These are phyloP conservation scores for Tulasnella calospora DNA, from an alignment of 768 basidiomycete genomes.

Conservation along the genomic window DNA sequence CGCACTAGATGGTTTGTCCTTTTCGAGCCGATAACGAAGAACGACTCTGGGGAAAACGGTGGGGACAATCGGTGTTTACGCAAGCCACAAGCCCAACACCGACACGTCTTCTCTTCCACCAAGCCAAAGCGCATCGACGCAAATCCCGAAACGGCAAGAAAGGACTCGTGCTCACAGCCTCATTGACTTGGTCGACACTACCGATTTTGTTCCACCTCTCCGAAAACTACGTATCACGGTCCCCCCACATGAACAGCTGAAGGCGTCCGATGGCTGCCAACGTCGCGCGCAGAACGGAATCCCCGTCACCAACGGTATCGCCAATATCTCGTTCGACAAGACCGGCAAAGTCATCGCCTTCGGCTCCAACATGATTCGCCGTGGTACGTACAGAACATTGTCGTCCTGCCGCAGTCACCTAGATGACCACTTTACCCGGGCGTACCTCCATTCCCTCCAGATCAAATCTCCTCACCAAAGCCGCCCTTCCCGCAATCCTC, in stretches of 20 bases:
- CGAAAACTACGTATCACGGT: too few species aligned
- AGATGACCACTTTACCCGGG: background rate
- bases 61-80: background rate
- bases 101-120: background rate
- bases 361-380: slow-evolving; percentile 46
- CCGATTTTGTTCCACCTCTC: too few species aligned
- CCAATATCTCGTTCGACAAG: slow-evolving; percentile 43
- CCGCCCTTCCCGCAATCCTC: slow-evolving; percentile 35
- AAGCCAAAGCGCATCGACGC: background rate
- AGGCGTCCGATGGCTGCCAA: too few species aligned
- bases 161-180: background rate
- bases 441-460: slow-evolving; percentile 15
- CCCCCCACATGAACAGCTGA: too few species aligned
- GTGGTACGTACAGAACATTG: slow-evolving; percentile 33
- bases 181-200: too few species aligned
- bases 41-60: too few species aligned
- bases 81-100: background rate
- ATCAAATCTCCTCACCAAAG: slow-evolving; percentile 36
- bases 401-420: too few species aligned
- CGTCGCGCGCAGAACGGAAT: slow-evolving; percentile 37
- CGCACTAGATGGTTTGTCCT: too few species aligned
- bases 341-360: slow-evolving; percentile 43
- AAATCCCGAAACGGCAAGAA: background rate
- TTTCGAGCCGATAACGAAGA: too few species aligned
- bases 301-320: slow-evolving; percentile 42